Evolutionary conservation across 140 eudicot genomes (phyloP).

Genomic region (Ambrosia hybrid): DNA sequence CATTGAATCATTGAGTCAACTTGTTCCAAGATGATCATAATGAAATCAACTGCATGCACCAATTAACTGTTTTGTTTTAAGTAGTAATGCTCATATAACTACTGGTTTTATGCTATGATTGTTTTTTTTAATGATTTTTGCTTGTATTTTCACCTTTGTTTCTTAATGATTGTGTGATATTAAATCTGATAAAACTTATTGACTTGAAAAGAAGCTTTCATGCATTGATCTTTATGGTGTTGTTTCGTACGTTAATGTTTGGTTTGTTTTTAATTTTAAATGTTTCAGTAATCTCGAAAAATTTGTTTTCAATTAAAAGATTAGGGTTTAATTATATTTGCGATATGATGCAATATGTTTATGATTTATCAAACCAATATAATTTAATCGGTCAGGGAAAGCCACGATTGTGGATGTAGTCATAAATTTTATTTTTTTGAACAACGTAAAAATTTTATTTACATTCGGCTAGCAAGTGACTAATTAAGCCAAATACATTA

Average conservation of each 20-base stretch:
- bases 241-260: not conserved
- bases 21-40: slow-evolving; percentile 27
- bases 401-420: too few species aligned
- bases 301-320: too few species aligned
- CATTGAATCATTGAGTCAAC: slow-evolving; percentile 52
- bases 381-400: too few species aligned
- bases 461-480: too few species aligned
- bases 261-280: not conserved
- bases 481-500: too few species aligned
- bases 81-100: slow-evolving; percentile 23
- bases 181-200: slow-evolving; percentile 14
- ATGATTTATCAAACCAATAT: too few species aligned
- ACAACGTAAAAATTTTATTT: too few species aligned
- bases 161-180: slow-evolving; percentile 19
- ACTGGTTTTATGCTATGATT: slow-evolving; percentile 16
- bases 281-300: too few species aligned
- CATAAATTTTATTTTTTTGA: too few species aligned
- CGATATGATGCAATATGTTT: too few species aligned
- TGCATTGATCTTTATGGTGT: slow-evolving; percentile 6
- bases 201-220: slow-evolving; percentile 19
- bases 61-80: slow-evolving; percentile 26
- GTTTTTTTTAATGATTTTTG: slow-evolving; percentile 19
- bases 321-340: too few species aligned
- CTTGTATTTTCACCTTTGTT: slow-evolving; percentile 21
- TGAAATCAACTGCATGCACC: slow-evolving; percentile 2